Base-by-base conservation (phyloP, 2,329 filamentous ascomycete genomes). In the Penicillium sp. region DNA sequence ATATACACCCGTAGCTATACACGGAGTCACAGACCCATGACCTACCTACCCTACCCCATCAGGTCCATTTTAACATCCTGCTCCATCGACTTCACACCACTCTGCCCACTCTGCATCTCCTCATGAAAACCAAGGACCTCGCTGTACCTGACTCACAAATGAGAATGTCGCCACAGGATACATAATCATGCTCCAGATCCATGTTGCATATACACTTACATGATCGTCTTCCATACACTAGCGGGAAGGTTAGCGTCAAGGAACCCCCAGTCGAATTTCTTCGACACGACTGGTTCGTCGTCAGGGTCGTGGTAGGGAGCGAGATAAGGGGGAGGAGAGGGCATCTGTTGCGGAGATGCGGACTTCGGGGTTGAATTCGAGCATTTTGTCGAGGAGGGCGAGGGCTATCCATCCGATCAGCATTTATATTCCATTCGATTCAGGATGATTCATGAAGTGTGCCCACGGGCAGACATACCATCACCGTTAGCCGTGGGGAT, bases 151-250 rank as follows among this genome's bases (percentile, higher is more conserved):
- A 11, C 8, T 11, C n/a, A 11, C n/a, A 10, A 16, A 18, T 35
- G 16, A 16, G 33, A 11, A 19, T 11, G 4, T 12, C 9, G 14
- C 4, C 33, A 3, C 6, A 3, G 12, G 13, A 31, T 31, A 7
- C 19, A 27, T 14, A 14, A 11, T 34, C 12, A 34, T 5, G 2
- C 3, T 1, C 22, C 5, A 6, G 2, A n/a, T n/a, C n/a, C 10
- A 3, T 34, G 1, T 13, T 5, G 11, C 11, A 3, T 0, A 27
- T 14, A 3, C 2, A 70, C 86, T 68, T 79, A 95, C 92, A 99
- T 99, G 89, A 97, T 97, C 67, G 97, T 95, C 77, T 99, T 99
- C 93, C 93, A 99, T 10, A 91, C 95, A 68, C 99, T 93, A 30
- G 96, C 89, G 0, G 93, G 91, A 41, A 99, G 77, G 67, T 97